Evolutionary conservation across 768 basidiomycete genomes (phyloP).

Genomic region (Amanita molliuscula): DNA sequence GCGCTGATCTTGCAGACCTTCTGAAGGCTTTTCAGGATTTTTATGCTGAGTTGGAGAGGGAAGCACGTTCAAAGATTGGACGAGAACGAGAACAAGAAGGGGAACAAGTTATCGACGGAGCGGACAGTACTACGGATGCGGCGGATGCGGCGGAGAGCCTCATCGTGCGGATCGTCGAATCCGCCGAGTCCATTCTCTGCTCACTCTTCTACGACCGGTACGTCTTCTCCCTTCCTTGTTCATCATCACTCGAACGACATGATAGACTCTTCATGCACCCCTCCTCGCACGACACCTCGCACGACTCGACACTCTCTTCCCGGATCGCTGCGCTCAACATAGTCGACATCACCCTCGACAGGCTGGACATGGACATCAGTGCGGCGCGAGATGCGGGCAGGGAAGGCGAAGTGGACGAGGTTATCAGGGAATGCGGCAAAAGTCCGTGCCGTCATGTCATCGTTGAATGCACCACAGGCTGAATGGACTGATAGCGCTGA

Average conservation of each 20-base stretch:
- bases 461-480: too few relatives aligned
- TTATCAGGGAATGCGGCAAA: slow-evolving; percentile 68
- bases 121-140: too few relatives aligned
- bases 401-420: slow-evolving; percentile 53
- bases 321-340: slow-evolving; percentile 88
- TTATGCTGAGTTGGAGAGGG: slow-evolving; percentile 54
- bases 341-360: slow-evolving; percentile 79
- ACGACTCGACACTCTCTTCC: slow-evolving; percentile 84
- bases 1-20: slow-evolving; percentile 34
- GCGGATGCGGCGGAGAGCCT: slow-evolving; percentile 21
- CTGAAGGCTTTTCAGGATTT: slow-evolving; percentile 59
- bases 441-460: background rate
- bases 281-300: slow-evolving; percentile 60
- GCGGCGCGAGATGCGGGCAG: slow-evolving; percentile 28
- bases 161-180: slow-evolving; percentile 50
- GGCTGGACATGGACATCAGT: slow-evolving; percentile 80
- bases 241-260: background rate
- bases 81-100: slow-evolving; percentile 22
- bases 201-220: slow-evolving; percentile 79
- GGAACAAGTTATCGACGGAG: slow-evolving; percentile 7
- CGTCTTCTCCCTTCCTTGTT: slow-evolving; percentile 12
- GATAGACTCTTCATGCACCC: slow-evolving; percentile 67
- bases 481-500: slow-evolving; percentile 17
- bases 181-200: slow-evolving; percentile 64
- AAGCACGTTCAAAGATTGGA: slow-evolving; percentile 26